Base-by-base conservation (phyloP, 345 rosid species). In the Linum lewisii region DNA sequence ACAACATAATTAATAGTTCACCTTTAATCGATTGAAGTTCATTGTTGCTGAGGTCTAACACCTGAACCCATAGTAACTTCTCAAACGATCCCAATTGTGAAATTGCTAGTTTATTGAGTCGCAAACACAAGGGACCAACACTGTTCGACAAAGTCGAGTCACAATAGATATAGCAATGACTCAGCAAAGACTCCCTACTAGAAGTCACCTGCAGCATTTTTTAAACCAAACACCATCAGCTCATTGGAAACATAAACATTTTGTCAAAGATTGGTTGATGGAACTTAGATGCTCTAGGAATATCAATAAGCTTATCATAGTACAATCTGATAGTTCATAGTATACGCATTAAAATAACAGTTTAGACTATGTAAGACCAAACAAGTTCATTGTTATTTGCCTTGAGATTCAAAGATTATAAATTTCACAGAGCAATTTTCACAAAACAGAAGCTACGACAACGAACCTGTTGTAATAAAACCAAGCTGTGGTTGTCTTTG, bases 11-110 rank as follows among this genome's bases (percentile, higher is more conserved):
- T 29, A 29, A 54, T 47, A 66, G 45, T 25, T 63, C 77, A 84
- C 97, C 98, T 83, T 93, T 91, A 51, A 88, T 63, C 61, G 97
- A 89, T 61, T 32, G 82, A 45, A 93, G 84, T 63, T 93, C 90
- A 52, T 89, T 89, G 70, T 81, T 79, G 76, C 97, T 79, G 58
- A 93, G 88, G 73, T 93, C 95, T 69, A 89, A 78, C 79, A 85
- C 82, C 75, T 84, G 95, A 61, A 93, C 95, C 94, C 94, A 87
- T 66, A 93, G 62, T 29, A 93, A 75, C 57, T 75, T 86, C 68
- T 85, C 82, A 63, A 83, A 71, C 57, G 82, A 77, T 52, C 95
- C 88, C 64, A 85, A 45, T 57, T 73, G 80, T 47, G 99, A 86
- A 61, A 89, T 61, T 29, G 88, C 83, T 66, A 89, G 69, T 29